Conservation (phyloP, 441 rosid species). For the Rhodomyrtus psidioides region DNA sequence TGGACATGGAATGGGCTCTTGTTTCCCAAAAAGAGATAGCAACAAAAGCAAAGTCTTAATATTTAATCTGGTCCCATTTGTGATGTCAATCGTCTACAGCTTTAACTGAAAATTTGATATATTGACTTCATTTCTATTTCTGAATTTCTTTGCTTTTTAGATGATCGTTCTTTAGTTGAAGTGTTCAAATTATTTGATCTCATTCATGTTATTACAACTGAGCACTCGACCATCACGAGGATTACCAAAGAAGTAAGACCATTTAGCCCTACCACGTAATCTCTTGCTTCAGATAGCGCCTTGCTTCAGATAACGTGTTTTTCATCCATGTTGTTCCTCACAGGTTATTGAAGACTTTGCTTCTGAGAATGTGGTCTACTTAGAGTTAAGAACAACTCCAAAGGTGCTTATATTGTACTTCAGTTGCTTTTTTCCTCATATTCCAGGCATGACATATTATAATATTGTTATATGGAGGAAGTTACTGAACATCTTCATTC, state of each 20-base stretch:
- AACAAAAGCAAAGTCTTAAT: not conserved
- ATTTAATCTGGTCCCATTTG: not conserved
- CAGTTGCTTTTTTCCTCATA: not conserved
- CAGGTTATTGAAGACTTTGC: conserved; percentile 96
- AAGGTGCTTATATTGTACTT: conserved; percentile 41
- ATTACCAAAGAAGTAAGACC: conserved; percentile 76
- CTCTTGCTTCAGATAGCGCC: not conserved
- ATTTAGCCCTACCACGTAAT: not conserved
- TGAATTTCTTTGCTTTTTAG: conserved; percentile 24
- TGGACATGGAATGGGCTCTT: not conserved
- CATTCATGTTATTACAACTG: conserved; percentile 82
- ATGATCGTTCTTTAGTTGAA: conserved; percentile 67
- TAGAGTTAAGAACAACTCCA: conserved; percentile 93
- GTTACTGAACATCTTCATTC: not conserved
- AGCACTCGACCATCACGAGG: conserved; percentile 76
- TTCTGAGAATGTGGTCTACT: conserved; percentile 63
- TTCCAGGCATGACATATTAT: not conserved
- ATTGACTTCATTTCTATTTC: not conserved
- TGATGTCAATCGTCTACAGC: not conserved
- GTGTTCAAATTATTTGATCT: conserved; percentile 94
- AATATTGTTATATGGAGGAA: not conserved
- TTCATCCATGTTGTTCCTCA: not conserved
- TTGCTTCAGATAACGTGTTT: not conserved
- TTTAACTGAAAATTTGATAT: not conserved
- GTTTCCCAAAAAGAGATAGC: not conserved